Evolutionary conservation across 2,329 filamentous ascomycete genomes (phyloP), one percentile per base, ranked within the genome.

Genomic region (Aspergillus novoparasiticus): DNA sequence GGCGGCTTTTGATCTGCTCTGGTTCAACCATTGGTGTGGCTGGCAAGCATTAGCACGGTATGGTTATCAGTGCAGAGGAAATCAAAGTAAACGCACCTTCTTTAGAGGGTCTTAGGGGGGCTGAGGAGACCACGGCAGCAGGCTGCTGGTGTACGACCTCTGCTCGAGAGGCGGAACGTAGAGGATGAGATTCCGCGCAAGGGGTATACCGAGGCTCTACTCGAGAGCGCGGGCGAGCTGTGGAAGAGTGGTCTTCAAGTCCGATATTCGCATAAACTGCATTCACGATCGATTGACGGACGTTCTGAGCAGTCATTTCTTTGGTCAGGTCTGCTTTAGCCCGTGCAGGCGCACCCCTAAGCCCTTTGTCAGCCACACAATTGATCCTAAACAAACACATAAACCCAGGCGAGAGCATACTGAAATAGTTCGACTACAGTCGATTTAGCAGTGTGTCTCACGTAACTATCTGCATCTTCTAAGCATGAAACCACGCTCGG

Each of bases 281-380:
- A 61, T 89, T 86, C 66, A 92, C 90, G 72, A 97, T 97, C 16
- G 92, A 90, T 65, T 93, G 92, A 50, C 94, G 88, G 57, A 98
- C 92, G 72, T 93, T 93, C 77, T 91, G 91, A 72, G 88, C 89
- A 74, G 91, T 90, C 64, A 98, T 83, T 78, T 97, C 93, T 74
- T 88, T 90, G 80, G 95, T 95, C 39, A 98, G 82, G 73, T 97
- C 94, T 2, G 90, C 90, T 76, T 97, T 96, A 57, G 94, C 94
- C 61, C 89, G 84, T 68, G 91, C 90, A 19, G 93, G 91, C 0
- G 93, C 93, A 72, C 87, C 88, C 67, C 90, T 46, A 51, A 39
- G 3, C 41, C n/a, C 32, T 30, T 39, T 39, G 45, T 59, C 92
- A 53, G 32, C 30, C 41, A 51, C 21, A 19, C 69, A 62, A 53